These are phyloP conservation scores for Suillus alpinus DNA, from an alignment of 768 basidiomycete species.

Conservation along the genomic window DNA sequence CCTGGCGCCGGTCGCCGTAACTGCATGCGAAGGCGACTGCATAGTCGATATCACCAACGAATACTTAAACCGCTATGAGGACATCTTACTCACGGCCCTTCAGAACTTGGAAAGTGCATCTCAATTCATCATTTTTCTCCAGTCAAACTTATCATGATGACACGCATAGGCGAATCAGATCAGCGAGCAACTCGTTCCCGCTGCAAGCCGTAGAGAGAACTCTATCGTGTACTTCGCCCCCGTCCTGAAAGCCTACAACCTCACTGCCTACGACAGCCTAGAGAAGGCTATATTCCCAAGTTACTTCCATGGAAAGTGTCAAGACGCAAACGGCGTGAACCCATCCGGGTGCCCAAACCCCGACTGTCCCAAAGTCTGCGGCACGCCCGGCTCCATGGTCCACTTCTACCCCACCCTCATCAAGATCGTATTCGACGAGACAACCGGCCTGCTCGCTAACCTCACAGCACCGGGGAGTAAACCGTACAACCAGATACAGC, in stretches of 20 bases:
- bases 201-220: conserved; percentile 18
- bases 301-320: conserved; percentile 80
- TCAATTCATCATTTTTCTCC: conserved; percentile 1
- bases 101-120: conserved; percentile 40
- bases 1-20: conserved; percentile 36
- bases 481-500: conserved; percentile 42
- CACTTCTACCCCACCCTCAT: conserved; percentile 58
- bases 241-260: conserved; percentile 44
- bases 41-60: conserved; percentile 57
- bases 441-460: conserved; percentile 31
- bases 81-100: conserved; percentile 38
- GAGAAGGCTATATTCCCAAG: conserved; percentile 60
- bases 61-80: conserved; percentile 49
- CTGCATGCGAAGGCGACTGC: conserved; percentile 71
- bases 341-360: conserved; percentile 77
- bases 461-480: conserved; percentile 37
- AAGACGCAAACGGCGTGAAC: conserved; percentile 46
- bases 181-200: conserved; percentile 30
- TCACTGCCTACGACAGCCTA: conserved; percentile 41
- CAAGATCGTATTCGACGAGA: conserved; percentile 48
- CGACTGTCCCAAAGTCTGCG: conserved; percentile 75
- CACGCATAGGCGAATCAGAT: conserved; percentile 35
- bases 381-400: conserved; percentile 77
- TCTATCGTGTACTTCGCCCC: conserved; percentile 43
- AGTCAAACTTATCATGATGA: not conserved